Percentiles rank a stretch among this genome's conserved stretches.
Evolutionary conservation across 2,329 filamentous ascomycete species (phyloP).

Genomic region (Fusarium sp.): DNA sequence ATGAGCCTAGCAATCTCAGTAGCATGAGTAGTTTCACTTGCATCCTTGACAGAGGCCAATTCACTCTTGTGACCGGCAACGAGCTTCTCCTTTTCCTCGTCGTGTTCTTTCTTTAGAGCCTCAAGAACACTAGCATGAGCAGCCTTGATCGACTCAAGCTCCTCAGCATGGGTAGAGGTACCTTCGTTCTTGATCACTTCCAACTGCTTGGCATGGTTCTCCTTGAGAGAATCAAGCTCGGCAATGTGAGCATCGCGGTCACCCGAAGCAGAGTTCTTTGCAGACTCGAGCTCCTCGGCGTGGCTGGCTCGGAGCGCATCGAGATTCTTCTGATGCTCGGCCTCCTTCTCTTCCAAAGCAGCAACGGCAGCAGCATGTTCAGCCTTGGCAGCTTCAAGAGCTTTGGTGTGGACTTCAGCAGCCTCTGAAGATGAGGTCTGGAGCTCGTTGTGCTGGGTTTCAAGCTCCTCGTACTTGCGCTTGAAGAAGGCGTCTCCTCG

Average conservation of each 20-base stretch:
- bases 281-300: conserved; percentile 66
- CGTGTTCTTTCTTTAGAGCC: conserved; percentile 53
- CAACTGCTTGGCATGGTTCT: conserved; percentile 62
- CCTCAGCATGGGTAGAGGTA: conserved; percentile 50
- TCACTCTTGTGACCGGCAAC: conserved; percentile 45
- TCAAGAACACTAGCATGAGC: conserved; percentile 56
- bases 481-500: conserved; percentile 71
- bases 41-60: conserved; percentile 45
- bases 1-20: conserved; percentile 43
- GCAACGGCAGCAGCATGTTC: conserved; percentile 56
- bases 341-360: conserved; percentile 61
- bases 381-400: conserved; percentile 54
- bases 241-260: conserved; percentile 59
- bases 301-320: conserved; percentile 66
- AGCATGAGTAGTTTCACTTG: conserved; percentile 40
- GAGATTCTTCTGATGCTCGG: conserved; percentile 63
- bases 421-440: conserved; percentile 49
- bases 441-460: conserved; percentile 64
- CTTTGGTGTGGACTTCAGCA: conserved; percentile 52
- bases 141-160: conserved; percentile 55
- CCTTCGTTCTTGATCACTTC: conserved; percentile 55
- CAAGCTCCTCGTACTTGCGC: conserved; percentile 69
- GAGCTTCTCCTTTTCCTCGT: conserved; percentile 50
- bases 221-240: conserved; percentile 65
- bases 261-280: conserved; percentile 61